Evolutionary conservation across 768 basidiomycete genomes (phyloP), one percentile per base, ranked within the genome.

Genomic region (Boletus eberwhitei): DNA sequence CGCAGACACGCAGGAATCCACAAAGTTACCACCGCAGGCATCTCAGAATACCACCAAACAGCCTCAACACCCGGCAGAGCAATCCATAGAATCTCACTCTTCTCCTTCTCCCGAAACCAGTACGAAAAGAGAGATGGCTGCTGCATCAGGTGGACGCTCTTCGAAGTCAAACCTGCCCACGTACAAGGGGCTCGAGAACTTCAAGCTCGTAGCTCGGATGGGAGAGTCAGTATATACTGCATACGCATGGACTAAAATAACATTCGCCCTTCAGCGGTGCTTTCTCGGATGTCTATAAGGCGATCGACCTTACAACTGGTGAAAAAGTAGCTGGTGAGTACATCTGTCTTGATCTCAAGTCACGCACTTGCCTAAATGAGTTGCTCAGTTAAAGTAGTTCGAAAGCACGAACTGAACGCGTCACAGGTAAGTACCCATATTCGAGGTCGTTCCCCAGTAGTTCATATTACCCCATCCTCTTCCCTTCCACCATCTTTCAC

Each of bases 281-380:
- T 40, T 99, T 99, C 71, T 98, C 95, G n/a, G 93, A 97, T 67
- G 96, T 99, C 9, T 99, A 96, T 80, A 91, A 90, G 69, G 96
- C 93, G 14, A 63, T 88, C 51, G 90, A 98, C 68, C 77, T 83
- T 45, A 75, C 78, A 36, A 87, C 85, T 12, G 85, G 86, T 39
- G 80, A 85, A 64, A 88, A 85, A 70, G 87, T 94, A 41, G 95
- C 95, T 60, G 87, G 94, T 87, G 69, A 61, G 80, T 34, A 42
- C 37, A 46, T 36, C 11, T 13, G 8, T 2, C 16, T 35, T 7
- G 9, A 9, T 21, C 2, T 34, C 37, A 12, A n/a, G 40, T 48
- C 14, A 9, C 40, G 9, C 26, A 3, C 31, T 51, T 57, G 41
- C 50, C 29, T 54, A 32, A 64, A 58, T 19, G 45, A 45, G 61